Percentiles rank a stretch among this genome's conserved stretches.
These are phyloP conservation scores for Lipomyces spencermartinsiae DNA, from an alignment of 805 yeast genomes.

Conservation along the genomic window DNA sequence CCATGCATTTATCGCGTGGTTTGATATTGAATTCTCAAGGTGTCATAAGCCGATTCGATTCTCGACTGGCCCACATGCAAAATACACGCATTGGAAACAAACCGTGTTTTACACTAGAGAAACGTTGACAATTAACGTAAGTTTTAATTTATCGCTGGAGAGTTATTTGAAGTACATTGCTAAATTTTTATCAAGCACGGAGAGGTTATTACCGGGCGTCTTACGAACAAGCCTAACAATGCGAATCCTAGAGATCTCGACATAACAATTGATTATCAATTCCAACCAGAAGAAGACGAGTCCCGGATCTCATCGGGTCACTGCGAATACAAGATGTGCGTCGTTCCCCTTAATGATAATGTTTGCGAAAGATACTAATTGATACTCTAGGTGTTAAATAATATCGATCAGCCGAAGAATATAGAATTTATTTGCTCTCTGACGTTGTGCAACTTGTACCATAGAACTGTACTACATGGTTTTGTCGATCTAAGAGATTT, in stretches of 20 bases:
- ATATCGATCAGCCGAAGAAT: not conserved
- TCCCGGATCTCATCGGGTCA: slow-evolving; percentile 13
- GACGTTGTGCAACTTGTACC: not conserved
- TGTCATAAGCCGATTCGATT: slow-evolving; percentile 62
- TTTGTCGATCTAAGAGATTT: not conserved
- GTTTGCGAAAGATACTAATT: not conserved
- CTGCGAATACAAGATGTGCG: slow-evolving; percentile 34
- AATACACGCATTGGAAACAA: slow-evolving; percentile 99
- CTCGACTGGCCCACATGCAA: slow-evolving; percentile 92
- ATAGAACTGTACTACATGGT: not conserved
- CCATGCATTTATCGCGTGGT: slow-evolving; percentile 94
- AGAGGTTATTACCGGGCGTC: slow-evolving; percentile 72
- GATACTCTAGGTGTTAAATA: not conserved
- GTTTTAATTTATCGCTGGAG: not conserved
- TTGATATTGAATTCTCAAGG: slow-evolving; percentile 84
- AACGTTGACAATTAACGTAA: slow-evolving; percentile 57
- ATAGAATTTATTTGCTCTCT: not conserved
- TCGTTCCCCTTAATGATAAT: not conserved
- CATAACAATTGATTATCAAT: slow-evolving; percentile 67
- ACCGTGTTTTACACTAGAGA: slow-evolving; percentile 89
- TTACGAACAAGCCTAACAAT: slow-evolving; percentile 77
- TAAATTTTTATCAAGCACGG: slow-evolving; percentile 64
- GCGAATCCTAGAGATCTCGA: slow-evolving; percentile 89
- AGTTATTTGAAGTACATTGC: not conserved
- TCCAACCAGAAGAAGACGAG: slow-evolving; percentile 51